Evolutionary conservation across 2,329 filamentous ascomycete species (phyloP).

Genomic region (Neophaeococcomyces mojaviensis): DNA sequence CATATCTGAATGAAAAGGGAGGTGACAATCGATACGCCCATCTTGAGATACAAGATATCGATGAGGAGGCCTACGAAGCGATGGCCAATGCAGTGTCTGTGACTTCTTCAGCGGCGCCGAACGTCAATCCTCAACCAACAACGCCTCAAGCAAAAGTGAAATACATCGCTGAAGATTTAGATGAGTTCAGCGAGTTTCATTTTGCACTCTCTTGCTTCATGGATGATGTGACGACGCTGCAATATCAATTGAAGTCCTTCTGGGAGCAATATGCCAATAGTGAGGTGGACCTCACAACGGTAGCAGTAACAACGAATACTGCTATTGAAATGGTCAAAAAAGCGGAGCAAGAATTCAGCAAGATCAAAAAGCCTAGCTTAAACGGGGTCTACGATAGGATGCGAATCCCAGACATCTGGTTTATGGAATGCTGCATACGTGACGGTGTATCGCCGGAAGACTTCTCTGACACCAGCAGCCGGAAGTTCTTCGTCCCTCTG

Average conservation of each 20-base stretch:
- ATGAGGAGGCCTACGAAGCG: not conserved
- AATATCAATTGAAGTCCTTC: not conserved
- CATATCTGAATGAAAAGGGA: not conserved
- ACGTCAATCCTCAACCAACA: not conserved
- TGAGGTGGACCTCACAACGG: not conserved
- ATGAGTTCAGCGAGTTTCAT: not conserved
- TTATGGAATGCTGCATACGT: not conserved
- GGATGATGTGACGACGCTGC: not conserved
- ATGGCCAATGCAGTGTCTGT: not conserved
- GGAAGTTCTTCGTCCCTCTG: not conserved
- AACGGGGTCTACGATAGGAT: not conserved
- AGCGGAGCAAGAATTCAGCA: not conserved
- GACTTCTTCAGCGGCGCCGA: not conserved
- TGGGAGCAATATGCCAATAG: not conserved
- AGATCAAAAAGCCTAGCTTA: not conserved
- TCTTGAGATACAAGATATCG: slow-evolving; percentile 1
- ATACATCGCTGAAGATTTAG: not conserved
- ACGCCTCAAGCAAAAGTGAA: not conserved
- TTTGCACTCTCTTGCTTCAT: not conserved
- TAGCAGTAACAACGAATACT: not conserved
- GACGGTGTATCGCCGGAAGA: not conserved
- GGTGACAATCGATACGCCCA: not conserved
- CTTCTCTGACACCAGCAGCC: not conserved
- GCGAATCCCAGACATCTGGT: not conserved
- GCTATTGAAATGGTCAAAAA: slow-evolving; percentile 3